phyloP scores from a whole-genome alignment of 139 green algal genomes.

The Zygnema circumcarinatum region DNA sequence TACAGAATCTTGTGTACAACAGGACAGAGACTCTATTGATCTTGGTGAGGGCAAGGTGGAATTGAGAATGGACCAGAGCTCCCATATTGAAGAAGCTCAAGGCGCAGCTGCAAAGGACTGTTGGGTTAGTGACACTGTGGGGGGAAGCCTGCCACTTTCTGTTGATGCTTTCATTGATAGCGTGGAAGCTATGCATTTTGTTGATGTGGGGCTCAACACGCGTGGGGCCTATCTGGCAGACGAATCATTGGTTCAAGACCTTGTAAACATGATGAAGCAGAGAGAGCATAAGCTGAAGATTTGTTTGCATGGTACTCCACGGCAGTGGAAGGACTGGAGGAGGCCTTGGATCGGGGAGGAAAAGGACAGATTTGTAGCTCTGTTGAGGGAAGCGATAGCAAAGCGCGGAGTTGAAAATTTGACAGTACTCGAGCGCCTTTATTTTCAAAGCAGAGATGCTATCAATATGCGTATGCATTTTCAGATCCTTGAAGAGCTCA shows the following conservation, averaged over 20 bases:
- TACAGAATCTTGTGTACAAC: neutral
- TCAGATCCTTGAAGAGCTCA: slow-evolving; percentile 54
- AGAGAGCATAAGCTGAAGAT: neutral
- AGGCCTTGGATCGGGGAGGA: slow-evolving; percentile 65
- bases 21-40: neutral
- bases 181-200: slow-evolving; percentile 65
- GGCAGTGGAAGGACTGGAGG: slow-evolving; percentile 64
- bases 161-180: slow-evolving; percentile 3
- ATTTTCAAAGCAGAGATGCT: slow-evolving; percentile 57
- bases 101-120: neutral
- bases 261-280: neutral
- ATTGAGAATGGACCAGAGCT: neutral
- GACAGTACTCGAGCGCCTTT: slow-evolving; percentile 3
- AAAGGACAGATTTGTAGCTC: slow-evolving; percentile 44
- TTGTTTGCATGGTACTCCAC: slow-evolving; percentile 65
- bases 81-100: neutral
- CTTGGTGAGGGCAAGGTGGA: slow-evolving; percentile 33
- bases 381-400: slow-evolving; percentile 27
- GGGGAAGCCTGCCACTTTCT: neutral
- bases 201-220: slow-evolving; percentile 73
- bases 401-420: neutral
- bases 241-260: neutral
- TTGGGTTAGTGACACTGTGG: neutral
- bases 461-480: slow-evolving; percentile 64
- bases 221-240: slow-evolving; percentile 65